Percentiles rank a stretch among this genome's conserved stretches.
These are phyloP conservation scores for Paramyrothecium roridum DNA, from an alignment of 2,329 filamentous ascomycete genomes.

Conservation along the genomic window DNA sequence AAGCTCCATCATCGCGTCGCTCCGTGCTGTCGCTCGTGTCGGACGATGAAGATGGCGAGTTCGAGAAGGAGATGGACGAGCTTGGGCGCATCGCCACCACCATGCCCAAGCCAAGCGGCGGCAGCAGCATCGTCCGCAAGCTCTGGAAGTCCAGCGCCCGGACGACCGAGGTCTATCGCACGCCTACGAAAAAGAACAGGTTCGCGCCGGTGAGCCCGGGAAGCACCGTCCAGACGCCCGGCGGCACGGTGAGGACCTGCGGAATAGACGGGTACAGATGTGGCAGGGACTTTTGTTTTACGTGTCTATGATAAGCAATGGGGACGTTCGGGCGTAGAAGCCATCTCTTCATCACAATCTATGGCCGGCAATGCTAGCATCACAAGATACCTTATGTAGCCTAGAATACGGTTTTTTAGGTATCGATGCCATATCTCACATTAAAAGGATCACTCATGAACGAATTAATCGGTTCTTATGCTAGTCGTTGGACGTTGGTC, in stretches of 20 bases:
- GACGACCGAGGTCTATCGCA: slow-evolving; percentile 23
- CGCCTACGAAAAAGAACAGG: slow-evolving; percentile 11
- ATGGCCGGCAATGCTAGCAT: too few relatives aligned
- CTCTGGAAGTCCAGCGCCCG: slow-evolving; percentile 22
- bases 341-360: background rate
- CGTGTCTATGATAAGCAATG: slow-evolving; percentile 36
- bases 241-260: slow-evolving; percentile 48
- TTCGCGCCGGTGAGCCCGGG: slow-evolving; percentile 6
- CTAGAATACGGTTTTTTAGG: too few relatives aligned
- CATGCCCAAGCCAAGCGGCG: slow-evolving; percentile 11
- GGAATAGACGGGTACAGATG: slow-evolving; percentile 55
- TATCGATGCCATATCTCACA: too few relatives aligned
- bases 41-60: slow-evolving; percentile 25
- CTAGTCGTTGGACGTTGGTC: background rate
- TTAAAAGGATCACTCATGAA: background rate
- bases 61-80: slow-evolving; percentile 32
- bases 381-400: too few relatives aligned
- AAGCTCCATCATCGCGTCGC: slow-evolving; percentile 24
- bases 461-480: background rate
- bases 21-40: slow-evolving; percentile 42
- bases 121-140: slow-evolving; percentile 15
- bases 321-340: background rate
- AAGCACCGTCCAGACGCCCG: slow-evolving; percentile 40
- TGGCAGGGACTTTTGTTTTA: slow-evolving; percentile 58
- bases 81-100: slow-evolving; percentile 13